Conservation (phyloP, 345 rosid species). For the Erysimum cheiranthoides region DNA sequence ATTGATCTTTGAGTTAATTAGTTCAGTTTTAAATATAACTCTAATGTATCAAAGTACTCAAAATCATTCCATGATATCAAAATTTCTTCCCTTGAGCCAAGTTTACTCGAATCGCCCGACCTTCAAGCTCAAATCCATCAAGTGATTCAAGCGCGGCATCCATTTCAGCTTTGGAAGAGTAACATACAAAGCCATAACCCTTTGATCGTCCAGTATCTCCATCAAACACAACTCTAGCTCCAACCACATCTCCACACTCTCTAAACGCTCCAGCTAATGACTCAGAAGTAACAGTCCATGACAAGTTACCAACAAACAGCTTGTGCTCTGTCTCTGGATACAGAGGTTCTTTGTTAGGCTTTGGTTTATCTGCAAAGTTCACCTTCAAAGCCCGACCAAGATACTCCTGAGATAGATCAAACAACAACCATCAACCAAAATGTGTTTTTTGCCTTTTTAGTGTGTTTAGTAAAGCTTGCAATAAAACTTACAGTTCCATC, state of each 20-base stretch:
- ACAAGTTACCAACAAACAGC: slow-evolving; percentile 82
- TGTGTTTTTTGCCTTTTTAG: not conserved
- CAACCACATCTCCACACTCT: slow-evolving; percentile 77
- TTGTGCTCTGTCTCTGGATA: slow-evolving; percentile 87
- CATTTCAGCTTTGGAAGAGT: slow-evolving; percentile 70
- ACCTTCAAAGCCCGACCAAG: slow-evolving; percentile 73
- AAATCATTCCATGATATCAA: slow-evolving; percentile 24
- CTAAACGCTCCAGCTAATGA: slow-evolving; percentile 69
- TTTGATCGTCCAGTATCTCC: slow-evolving; percentile 86
- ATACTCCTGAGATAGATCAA: slow-evolving; percentile 57
- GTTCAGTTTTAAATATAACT: slow-evolving; percentile 18
- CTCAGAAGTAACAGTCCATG: slow-evolving; percentile 86
- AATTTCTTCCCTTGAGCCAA: slow-evolving; percentile 70
- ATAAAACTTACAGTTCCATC: slow-evolving; percentile 80
- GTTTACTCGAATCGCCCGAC: slow-evolving; percentile 76
- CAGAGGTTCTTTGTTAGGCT: slow-evolving; percentile 59
- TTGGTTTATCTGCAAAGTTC: slow-evolving; percentile 80
- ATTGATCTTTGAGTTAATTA: slow-evolving; percentile 16
- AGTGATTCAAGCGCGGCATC: slow-evolving; percentile 74
- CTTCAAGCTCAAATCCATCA: slow-evolving; percentile 80
- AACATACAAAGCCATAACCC: slow-evolving; percentile 87
- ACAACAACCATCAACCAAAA: slow-evolving; percentile 1
- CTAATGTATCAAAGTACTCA: slow-evolving; percentile 12
- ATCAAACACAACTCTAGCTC: slow-evolving; percentile 83
- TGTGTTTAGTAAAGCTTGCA: not conserved